Evolutionary conservation across 164 flowering plant genomes (phyloP), one percentile per base, ranked within the genome.

Genomic region (Vitis cinerea): DNA sequence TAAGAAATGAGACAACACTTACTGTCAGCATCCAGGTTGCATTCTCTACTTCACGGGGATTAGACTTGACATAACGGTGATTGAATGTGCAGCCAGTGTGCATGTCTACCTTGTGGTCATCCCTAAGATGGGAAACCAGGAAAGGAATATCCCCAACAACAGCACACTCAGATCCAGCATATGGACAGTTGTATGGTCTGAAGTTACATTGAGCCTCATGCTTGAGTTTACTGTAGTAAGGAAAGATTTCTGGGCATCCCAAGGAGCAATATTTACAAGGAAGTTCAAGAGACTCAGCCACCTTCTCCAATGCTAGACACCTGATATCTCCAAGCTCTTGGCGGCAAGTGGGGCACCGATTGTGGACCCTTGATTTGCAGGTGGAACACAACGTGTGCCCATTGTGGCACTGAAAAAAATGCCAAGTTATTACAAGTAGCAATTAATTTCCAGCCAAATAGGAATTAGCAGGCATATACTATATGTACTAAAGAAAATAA

Each of bases 291-390:
- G 90, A 86, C 70, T 84, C 88, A 0, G 87, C 87, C 9, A 84
- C 85, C 70, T 80, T 82, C 69, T 84, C 90, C 76, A 86, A 74
- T 14, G 86, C 83, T 70, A 77, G 52, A 66, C 90, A 86, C 61
- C 90, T 83, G 59, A 86, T 86, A 57, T 86, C 88, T 5, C 90
- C 90, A 55, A 86, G 88, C 69, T 86, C 90, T 65, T 86, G 84
- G 74, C 86, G 71, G 69, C 90, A 84, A 14, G 88, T 86, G 13
- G 90, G 88, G 67, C 90, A 86, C 14, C 88, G 73, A 31, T 86
- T 83, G 54, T 86, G 86, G 69, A 84, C 85, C 66, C 84, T 81
- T 30, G 84, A 63, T 75, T 86, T 86, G 71, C 90, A 86, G 52
- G 84, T 77, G 11, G 86, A 86, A 65, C 90, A 86, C n/a, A 86